phyloP scores from a whole-genome alignment of 345 rosid genomes.

The Gossypioides kirkii region DNA sequence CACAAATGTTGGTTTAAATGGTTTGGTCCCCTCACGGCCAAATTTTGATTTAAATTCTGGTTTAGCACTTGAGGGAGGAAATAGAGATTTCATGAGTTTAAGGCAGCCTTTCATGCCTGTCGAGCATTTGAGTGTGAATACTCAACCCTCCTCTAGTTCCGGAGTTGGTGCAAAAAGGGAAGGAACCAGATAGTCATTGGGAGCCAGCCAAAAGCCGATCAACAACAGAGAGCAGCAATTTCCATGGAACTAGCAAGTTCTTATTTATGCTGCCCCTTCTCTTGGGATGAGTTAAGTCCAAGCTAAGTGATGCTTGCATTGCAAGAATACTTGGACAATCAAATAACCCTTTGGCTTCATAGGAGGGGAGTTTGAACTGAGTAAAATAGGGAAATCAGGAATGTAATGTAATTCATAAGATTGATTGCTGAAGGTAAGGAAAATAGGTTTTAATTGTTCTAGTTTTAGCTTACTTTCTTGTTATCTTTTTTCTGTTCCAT shows the following conservation, averaged over 20 bases:
- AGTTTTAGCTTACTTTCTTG: conserved; percentile 22
- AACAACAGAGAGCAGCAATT: conserved; percentile 47
- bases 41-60: conserved; percentile 68
- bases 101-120: conserved; percentile 59
- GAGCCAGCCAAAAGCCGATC: conserved; percentile 35
- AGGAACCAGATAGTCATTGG: conserved; percentile 81
- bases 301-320: conserved; percentile 24
- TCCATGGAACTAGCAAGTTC: conserved; percentile 60
- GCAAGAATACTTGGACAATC: conserved; percentile 21
- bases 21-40: conserved; percentile 47
- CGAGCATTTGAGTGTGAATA: conserved; percentile 48
- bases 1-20: conserved; percentile 45
- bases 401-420: conserved; percentile 40
- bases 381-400: conserved; percentile 32
- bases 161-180: conserved; percentile 66
- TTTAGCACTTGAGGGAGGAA: conserved; percentile 56
- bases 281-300: conserved; percentile 18
- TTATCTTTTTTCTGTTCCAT: conserved; percentile 25
- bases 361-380: conserved; percentile 32
- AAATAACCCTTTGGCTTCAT: conserved; percentile 29
- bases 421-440: conserved; percentile 30
- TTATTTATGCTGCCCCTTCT: conserved; percentile 10
- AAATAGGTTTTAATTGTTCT: conserved; percentile 32
- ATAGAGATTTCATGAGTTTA: conserved; percentile 40
- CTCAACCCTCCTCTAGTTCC: conserved; percentile 56